Conservation (phyloP, 495 filamentous ascomycete species). For the Xylaria intraflava region DNA sequence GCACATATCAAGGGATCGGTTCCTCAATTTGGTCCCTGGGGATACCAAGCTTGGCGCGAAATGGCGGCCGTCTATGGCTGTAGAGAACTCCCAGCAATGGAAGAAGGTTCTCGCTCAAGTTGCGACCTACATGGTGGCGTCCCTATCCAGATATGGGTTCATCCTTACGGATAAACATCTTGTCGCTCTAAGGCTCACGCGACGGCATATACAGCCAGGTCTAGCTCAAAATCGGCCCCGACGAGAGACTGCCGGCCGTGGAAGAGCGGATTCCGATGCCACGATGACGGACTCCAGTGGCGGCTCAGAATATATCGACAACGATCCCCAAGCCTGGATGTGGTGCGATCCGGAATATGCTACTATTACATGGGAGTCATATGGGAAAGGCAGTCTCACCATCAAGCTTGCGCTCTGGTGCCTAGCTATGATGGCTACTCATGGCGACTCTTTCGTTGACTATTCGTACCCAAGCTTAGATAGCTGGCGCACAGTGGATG, state of each 20-base stretch:
- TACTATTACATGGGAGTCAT: not conserved
- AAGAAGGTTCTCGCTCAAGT: not conserved
- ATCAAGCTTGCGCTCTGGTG: conserved; percentile 1
- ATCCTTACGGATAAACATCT: not conserved
- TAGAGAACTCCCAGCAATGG: not conserved
- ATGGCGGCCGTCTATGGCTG: not conserved
- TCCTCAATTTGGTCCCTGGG: not conserved
- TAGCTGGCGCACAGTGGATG: no score
- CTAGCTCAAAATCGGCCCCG: not conserved
- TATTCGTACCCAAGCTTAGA: not conserved
- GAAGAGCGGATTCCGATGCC: not conserved
- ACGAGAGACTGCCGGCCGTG: not conserved
- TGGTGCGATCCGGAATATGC: not conserved
- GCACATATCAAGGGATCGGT: not conserved
- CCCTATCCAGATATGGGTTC: not conserved
- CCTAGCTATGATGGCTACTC: not conserved
- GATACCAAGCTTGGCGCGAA: not conserved
- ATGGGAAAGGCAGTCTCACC: not conserved
- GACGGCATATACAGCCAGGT: not conserved
- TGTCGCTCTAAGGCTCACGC: not conserved
- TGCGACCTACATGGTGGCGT: not conserved
- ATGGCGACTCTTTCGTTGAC: not conserved
- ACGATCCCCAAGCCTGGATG: not conserved
- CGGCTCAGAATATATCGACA: not conserved
- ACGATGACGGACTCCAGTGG: not conserved